These are phyloP conservation scores for Claviceps arundinis DNA, from an alignment of 2,329 filamentous ascomycete species.

Conservation along the genomic window DNA sequence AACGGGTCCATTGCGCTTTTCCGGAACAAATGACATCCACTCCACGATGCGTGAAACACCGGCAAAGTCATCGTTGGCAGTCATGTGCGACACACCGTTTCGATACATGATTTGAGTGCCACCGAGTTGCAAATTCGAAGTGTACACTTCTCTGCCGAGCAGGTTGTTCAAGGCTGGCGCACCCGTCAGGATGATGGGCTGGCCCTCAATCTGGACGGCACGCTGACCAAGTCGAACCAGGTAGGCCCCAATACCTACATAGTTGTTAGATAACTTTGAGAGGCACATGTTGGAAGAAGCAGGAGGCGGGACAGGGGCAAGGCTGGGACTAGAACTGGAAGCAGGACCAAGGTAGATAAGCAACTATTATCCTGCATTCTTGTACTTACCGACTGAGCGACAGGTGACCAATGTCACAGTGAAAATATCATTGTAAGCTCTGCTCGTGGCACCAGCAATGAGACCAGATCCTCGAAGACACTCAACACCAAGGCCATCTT, in stretches of 20 bases:
- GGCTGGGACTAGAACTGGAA: background rate
- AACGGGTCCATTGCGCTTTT: conserved; percentile 84
- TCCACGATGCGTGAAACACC: conserved; percentile 96
- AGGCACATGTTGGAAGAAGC: no score
- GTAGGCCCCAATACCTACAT: conserved; percentile 81
- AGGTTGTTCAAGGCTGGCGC: conserved; percentile 96
- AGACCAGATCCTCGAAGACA: conserved; percentile 94
- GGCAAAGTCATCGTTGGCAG: conserved; percentile 91
- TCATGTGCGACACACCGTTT: conserved; percentile 99
- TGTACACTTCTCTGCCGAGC: conserved; percentile 95
- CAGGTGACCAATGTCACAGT: conserved; percentile 96
- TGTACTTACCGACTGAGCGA: conserved; percentile 71
- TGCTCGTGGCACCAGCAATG: conserved; percentile 92
- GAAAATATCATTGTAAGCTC: conserved; percentile 97
- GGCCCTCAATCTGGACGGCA: conserved; percentile 96
- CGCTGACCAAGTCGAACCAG: conserved; percentile 95
- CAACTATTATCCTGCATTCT: background rate
- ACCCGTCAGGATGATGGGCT: conserved; percentile 97
- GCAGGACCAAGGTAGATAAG: background rate
- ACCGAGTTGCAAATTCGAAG: conserved; percentile 96
- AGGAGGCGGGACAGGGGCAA: background rate
- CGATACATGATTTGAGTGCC: conserved; percentile 99
- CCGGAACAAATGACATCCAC: conserved; percentile 95
- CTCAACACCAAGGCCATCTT: conserved; percentile 95
- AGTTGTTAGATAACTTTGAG: background rate